phyloP scores from a whole-genome alignment of 1,139 yeast genomes.

The Scheffersomyces segobiensis region DNA sequence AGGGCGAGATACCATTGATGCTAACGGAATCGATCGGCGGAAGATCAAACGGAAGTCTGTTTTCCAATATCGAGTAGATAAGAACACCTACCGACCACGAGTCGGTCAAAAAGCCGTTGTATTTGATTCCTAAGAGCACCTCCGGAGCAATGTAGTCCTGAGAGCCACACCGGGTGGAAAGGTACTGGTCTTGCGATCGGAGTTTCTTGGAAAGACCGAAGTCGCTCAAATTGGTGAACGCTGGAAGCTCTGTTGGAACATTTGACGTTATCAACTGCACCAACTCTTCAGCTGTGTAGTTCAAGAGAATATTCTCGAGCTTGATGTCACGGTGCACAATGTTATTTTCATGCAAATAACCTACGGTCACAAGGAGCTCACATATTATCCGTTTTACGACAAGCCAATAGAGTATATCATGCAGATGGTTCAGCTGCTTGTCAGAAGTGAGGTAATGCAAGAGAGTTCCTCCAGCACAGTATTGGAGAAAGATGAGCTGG shows the following conservation, averaged over 20 bases:
- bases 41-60: slow-evolving; percentile 83
- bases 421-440: slow-evolving; percentile 22
- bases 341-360: slow-evolving; percentile 65
- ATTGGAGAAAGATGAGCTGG: slow-evolving; percentile 67
- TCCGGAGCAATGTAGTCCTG: slow-evolving; percentile 97
- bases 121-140: slow-evolving; percentile 81
- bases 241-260: slow-evolving; percentile 14
- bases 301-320: slow-evolving; percentile 74
- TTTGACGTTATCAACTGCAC: slow-evolving; percentile 9
- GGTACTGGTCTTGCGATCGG: slow-evolving; percentile 55
- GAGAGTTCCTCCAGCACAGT: slow-evolving; percentile 82
- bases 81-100: slow-evolving; percentile 94
- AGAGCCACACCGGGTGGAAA: slow-evolving; percentile 90
- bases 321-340: slow-evolving; percentile 88
- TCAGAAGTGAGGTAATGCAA: slow-evolving; percentile 56
- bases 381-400: slow-evolving; percentile 63
- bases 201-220: slow-evolving; percentile 81
- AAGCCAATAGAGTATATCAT: slow-evolving; percentile 37
- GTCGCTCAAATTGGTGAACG: slow-evolving; percentile 73
- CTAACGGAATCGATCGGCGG: slow-evolving; percentile 42
- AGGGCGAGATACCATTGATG: slow-evolving; percentile 38
- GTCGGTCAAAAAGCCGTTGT: slow-evolving; percentile 88
- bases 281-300: slow-evolving; percentile 31
- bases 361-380: slow-evolving; percentile 68
- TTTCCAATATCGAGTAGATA: slow-evolving; percentile 79